Conservation (phyloP, 129 eudicot species). For the Deinandra increscens region DNA sequence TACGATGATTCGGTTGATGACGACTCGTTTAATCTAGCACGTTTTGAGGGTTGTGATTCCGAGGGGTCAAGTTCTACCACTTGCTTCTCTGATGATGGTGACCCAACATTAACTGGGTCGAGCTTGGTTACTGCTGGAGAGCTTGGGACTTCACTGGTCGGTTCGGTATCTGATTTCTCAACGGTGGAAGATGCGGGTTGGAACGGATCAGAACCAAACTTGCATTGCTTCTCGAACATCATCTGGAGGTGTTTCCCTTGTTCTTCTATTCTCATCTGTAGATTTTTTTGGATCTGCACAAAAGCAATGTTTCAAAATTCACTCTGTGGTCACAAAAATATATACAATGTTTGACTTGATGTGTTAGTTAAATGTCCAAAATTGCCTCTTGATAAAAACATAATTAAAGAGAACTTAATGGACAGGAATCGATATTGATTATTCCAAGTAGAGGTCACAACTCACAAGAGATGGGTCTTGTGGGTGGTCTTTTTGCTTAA, state of each 20-base stretch:
- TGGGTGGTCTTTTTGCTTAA: not conserved
- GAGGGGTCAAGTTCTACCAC: conserved; percentile 30
- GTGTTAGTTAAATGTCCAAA: not conserved
- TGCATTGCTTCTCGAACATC: conserved; percentile 89
- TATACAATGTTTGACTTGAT: not conserved
- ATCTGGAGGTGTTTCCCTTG: conserved; percentile 48
- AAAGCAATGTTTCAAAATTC: not conserved
- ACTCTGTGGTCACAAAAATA: not conserved
- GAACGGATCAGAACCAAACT: conserved; percentile 50
- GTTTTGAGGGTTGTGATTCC: conserved; percentile 60
- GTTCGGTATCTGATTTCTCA: conserved; percentile 38
- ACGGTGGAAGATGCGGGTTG: conserved; percentile 41
- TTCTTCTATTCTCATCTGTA: conserved; percentile 85
- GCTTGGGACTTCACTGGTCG: conserved; percentile 32
- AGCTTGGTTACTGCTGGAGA: conserved; percentile 34
- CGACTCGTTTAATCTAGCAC: conserved; percentile 47
- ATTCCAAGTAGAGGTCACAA: not conserved
- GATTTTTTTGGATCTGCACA: conserved; percentile 82
- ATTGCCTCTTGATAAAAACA: not conserved
- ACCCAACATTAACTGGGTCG: conserved; percentile 23
- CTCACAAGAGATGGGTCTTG: not conserved
- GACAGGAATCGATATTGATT: not conserved
- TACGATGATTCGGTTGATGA: conserved; percentile 27
- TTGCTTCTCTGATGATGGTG: conserved; percentile 33
- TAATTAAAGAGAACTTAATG: not conserved